Evolutionary conservation across 306 rosid genomes (phyloP).

Genomic region (Ziziphus jujuba): DNA sequence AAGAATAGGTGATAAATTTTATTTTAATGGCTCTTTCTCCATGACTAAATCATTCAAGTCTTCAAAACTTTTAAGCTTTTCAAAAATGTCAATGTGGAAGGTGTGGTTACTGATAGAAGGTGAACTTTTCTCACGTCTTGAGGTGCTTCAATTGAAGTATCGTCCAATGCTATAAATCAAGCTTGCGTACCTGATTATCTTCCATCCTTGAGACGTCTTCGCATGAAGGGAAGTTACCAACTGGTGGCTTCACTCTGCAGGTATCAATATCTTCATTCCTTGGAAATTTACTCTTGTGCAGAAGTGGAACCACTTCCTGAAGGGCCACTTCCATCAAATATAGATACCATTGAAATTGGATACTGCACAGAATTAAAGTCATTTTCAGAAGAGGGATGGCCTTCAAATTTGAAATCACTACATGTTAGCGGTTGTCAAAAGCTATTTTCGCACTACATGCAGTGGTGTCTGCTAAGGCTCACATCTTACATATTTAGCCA

Average conservation of each 20-base stretch:
- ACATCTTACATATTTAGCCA: rapidly evolving
- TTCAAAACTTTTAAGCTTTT: neutral
- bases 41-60: neutral
- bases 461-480: conserved; percentile 23
- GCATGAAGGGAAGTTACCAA: no score
- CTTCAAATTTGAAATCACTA: neutral
- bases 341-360: no score
- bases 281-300: no score
- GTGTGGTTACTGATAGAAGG: neutral
- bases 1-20: neutral
- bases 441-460: conserved; percentile 2
- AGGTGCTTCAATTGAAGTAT: neutral
- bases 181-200: no score
- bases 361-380: neutral
- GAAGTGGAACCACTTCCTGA: no score
- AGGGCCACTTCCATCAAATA: no score
- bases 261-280: no score
- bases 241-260: no score
- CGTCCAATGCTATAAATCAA: neutral
- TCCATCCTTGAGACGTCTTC: no score
- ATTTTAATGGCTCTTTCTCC: neutral
- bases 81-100: neutral
- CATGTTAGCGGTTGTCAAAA: conserved; percentile 21
- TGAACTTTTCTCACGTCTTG: neutral
- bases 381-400: conserved; percentile 18